Evolutionary conservation across 1,284 basidiomycete species (phyloP).

Genomic region (Ceratorhiza oryzae-sativae): DNA sequence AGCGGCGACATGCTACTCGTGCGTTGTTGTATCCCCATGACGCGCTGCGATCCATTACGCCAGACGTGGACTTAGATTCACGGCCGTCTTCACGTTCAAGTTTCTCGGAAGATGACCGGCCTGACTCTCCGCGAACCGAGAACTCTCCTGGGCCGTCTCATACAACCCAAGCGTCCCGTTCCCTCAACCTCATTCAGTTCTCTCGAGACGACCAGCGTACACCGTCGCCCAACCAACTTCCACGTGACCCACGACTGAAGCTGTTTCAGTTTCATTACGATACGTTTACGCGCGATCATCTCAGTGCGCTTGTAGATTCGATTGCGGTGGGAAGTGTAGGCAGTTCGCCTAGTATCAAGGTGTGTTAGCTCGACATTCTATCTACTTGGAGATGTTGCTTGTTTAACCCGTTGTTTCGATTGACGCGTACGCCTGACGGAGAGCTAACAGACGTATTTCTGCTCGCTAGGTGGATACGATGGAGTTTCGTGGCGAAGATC

Average conservation of each 20-base stretch:
- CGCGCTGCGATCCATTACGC: constrained; percentile 24
- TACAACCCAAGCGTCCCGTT: background rate
- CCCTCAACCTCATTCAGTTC: background rate
- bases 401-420: background rate
- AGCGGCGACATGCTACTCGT: constrained; percentile 16
- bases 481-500: constrained; percentile 35
- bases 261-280: constrained; percentile 93
- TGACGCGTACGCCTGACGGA: background rate
- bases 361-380: background rate
- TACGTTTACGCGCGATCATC: constrained; percentile 89
- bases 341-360: constrained; percentile 29
- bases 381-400: background rate
- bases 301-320: constrained; percentile 89
- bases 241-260: constrained; percentile 75
- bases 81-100: constrained; percentile 20
- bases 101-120: background rate
- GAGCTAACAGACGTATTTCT: background rate
- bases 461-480: constrained; percentile 16
- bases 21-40: constrained; percentile 28
- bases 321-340: constrained; percentile 62
- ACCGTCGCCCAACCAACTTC: constrained; percentile 32
- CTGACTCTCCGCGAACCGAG: background rate
- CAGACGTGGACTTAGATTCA: constrained; percentile 10
- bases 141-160: constrained; percentile 4
- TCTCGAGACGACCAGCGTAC: constrained; percentile 21